Conservation (phyloP, 78 protist species). For the Chrysochromulina parva region DNA sequence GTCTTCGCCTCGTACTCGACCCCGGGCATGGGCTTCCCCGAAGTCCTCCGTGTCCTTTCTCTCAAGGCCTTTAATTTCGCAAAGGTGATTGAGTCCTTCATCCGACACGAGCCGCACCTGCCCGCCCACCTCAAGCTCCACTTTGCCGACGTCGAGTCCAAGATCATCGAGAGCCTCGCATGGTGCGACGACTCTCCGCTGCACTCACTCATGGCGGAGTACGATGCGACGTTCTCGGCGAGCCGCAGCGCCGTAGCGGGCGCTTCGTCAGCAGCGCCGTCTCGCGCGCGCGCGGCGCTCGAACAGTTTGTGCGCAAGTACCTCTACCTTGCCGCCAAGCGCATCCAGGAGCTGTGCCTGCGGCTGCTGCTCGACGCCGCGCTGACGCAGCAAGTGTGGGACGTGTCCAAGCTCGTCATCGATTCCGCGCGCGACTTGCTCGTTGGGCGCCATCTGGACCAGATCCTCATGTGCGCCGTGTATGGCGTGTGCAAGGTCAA, state of each 20-base stretch:
- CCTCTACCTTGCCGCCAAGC: neutral
- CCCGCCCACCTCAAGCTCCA: neutral
- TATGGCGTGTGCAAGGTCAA: conserved; percentile 17
- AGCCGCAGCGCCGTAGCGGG: neutral
- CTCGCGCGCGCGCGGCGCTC: neutral
- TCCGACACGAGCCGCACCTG: neutral
- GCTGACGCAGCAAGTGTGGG: neutral
- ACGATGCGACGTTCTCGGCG: neutral
- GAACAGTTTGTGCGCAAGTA: neutral
- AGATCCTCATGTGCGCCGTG: conserved; percentile 10
- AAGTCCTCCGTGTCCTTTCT: neutral
- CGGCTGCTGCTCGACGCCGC: neutral
- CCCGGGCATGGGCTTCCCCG: neutral
- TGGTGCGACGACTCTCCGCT: neutral
- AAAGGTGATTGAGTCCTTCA: neutral
- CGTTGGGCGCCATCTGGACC: neutral
- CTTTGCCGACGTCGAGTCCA: neutral
- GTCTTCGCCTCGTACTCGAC: neutral
- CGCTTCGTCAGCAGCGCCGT: neutral
- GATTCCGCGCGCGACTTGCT: neutral
- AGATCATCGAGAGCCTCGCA: neutral
- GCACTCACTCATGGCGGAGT: neutral
- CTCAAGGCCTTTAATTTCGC: neutral
- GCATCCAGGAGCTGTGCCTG: neutral
- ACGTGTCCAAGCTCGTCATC: neutral